Evolutionary conservation across 495 filamentous ascomycete species (phyloP), one percentile per base, ranked within the genome.

Genomic region (Annulohypoxylon maeteangense): DNA sequence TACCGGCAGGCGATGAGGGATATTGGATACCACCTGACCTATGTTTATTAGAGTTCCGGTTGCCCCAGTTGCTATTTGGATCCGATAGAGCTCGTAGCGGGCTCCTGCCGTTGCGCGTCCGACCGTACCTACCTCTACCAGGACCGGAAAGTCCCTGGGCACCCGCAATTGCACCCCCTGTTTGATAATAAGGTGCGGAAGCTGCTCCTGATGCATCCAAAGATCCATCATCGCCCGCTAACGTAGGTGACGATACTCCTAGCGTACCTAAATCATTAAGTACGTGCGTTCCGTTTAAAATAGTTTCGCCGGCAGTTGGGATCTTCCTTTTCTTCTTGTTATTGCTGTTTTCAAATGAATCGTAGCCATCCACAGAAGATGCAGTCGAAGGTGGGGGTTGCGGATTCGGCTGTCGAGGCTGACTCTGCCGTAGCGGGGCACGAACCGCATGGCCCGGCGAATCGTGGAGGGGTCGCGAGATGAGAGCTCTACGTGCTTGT

Each of bases 241-340:
- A 59, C 11, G 78, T 68, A 3, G 56, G 65, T 14, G 76, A 72
- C 7, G 64, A 48, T 7, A 75, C 69, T 59, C 74, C 71, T 25
- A 75, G 59, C 4, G 71, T 62, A 22, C 72, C 66, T 20, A 92
- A 78, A 50, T 86, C 84, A 57, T 73, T 80, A n/a, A 78, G 65
- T 10, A 79, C 66, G 62, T 93, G 90, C 51, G 82, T 82, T 11
- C 87, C 87, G 61, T 79, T 82, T 29, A 84, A 62, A 38, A 75
- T 79, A 4, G 87, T 81, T 56, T 88, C 90, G 3, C 90, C 91
- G n/a, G 92, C 90, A 0, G 92, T 92, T 4, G 96, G 96, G 29
- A 98, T 98, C 80, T 99, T 99, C 64, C 96, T 88, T 79, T 99
- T 99, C 83, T 98, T 99, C 80, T 99, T 99, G 78, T 99, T 98